Conservation (phyloP, 1,284 basidiomycete genomes). For the Puccinia novopanici region DNA sequence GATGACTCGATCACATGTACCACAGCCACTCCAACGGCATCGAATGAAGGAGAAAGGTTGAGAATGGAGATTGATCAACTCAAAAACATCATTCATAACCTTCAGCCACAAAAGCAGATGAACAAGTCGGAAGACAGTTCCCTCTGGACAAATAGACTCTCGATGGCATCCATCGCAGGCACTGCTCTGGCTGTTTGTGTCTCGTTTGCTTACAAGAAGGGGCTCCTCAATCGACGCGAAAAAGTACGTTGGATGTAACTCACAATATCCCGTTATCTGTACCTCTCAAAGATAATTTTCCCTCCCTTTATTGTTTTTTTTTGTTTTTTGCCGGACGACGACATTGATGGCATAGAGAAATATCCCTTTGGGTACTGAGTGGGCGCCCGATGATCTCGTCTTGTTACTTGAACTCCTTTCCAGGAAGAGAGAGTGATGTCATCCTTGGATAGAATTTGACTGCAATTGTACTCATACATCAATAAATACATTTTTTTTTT, state of each 20-base stretch:
- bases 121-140: neutral
- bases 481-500: too few species aligned
- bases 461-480: neutral
- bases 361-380: conserved; percentile 3
- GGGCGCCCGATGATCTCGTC: neutral
- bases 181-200: neutral
- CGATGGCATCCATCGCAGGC: neutral
- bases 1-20: conserved; percentile 1
- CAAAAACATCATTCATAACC: conserved; percentile 6
- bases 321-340: neutral
- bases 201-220: conserved; percentile 3
- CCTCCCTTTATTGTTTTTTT: too few species aligned
- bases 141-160: neutral
- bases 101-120: neutral
- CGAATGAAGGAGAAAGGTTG: neutral
- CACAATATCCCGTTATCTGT: neutral
- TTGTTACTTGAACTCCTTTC: conserved; percentile 6
- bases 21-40: neutral
- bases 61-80: conserved; percentile 7
- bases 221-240: neutral
- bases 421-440: conserved; percentile 5
- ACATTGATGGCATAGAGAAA: neutral
- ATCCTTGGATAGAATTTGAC: neutral
- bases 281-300: neutral
- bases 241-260: conserved; percentile 31